Evolutionary conservation across 192 early-diverging fungal species (phyloP).

Genomic region (Entomortierella chlamydospora): DNA sequence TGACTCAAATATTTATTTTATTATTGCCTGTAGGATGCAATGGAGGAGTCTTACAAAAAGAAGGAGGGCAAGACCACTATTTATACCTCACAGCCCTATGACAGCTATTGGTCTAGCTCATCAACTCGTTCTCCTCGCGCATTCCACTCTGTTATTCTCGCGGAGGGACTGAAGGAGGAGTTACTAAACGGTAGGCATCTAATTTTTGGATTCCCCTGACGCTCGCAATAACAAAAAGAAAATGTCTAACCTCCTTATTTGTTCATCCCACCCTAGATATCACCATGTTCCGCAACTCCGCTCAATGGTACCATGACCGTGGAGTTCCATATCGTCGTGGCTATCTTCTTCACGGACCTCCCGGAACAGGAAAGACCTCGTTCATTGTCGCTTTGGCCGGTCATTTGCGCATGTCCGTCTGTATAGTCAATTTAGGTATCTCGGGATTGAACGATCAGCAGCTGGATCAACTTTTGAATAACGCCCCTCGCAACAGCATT

Average conservation of each 20-base stretch:
- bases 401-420: conserved; percentile 62
- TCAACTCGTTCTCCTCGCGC: conserved; percentile 51
- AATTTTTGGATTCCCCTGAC: too few species aligned
- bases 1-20: not conserved
- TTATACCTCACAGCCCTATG: conserved; percentile 50
- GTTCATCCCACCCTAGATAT: conserved; percentile 45
- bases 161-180: conserved; percentile 60
- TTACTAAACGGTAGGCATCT: conserved; percentile 43
- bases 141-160: conserved; percentile 60
- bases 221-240: not conserved
- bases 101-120: conserved; percentile 48
- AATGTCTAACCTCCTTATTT: not conserved
- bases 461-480: conserved; percentile 54
- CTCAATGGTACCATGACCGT: conserved; percentile 60
- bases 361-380: conserved; percentile 67
- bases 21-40: conserved; percentile 25
- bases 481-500: conserved; percentile 60
- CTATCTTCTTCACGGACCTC: conserved; percentile 65
- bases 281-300: conserved; percentile 53
- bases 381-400: conserved; percentile 66
- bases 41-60: conserved; percentile 52
- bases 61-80: conserved; percentile 55
- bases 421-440: conserved; percentile 60
- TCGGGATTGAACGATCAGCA: conserved; percentile 58
- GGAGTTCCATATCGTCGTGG: conserved; percentile 68